phyloP scores from a whole-genome alignment of 2,329 filamentous ascomycete species.

The Colletotrichum euphorbiae region DNA sequence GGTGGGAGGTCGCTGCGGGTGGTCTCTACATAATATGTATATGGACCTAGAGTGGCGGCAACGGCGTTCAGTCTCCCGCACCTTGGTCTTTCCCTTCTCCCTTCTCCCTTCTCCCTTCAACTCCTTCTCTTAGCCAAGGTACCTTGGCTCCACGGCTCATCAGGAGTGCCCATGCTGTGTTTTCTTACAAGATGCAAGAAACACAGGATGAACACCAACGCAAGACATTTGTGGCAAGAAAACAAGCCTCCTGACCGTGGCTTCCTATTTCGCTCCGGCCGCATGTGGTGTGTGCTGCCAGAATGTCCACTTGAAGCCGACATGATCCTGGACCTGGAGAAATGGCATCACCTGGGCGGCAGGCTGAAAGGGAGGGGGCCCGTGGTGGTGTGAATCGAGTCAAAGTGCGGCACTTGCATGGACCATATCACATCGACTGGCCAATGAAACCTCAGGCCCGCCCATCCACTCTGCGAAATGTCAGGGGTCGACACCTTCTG shows the following conservation, averaged over 20 bases:
- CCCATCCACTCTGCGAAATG: slow-evolving; percentile 12
- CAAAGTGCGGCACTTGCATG: slow-evolving; percentile 32
- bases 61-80: slow-evolving; percentile 21
- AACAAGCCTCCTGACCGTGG: slow-evolving; percentile 21
- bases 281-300: slow-evolving; percentile 12
- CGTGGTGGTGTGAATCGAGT: slow-evolving; percentile 32
- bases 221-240: neutral
- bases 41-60: slow-evolving; percentile 3
- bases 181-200: neutral
- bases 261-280: slow-evolving; percentile 3
- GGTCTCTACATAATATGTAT: neutral
- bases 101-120: neutral
- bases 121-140: neutral
- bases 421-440: slow-evolving; percentile 26
- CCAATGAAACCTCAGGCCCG: slow-evolving; percentile 26
- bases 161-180: neutral
- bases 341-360: slow-evolving; percentile 39
- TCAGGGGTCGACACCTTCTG: slow-evolving; percentile 26
- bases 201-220: neutral
- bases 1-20: no score
- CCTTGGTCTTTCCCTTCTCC: neutral
- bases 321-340: slow-evolving; percentile 32
- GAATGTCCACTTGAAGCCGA: slow-evolving; percentile 17
- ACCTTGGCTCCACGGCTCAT: no score
- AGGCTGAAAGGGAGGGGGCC: slow-evolving; percentile 23